These are phyloP conservation scores for Trichothecium roseum DNA, from an alignment of 2,329 filamentous ascomycete species.

Conservation along the genomic window DNA sequence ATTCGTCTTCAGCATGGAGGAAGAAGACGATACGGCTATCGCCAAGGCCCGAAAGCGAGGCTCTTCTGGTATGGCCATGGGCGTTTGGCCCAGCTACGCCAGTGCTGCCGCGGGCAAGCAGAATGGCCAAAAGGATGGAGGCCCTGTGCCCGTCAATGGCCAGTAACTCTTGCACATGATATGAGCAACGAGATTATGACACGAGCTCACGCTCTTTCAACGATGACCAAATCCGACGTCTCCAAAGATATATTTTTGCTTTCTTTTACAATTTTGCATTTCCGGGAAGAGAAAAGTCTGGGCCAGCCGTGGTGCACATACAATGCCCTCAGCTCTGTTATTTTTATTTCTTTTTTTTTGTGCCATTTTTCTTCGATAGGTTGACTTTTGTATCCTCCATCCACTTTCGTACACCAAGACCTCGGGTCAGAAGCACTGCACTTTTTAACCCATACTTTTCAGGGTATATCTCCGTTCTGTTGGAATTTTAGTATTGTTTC, in stretches of 20 bases:
- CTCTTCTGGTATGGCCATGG: conserved; percentile 30
- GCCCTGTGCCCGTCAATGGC: conserved; percentile 18
- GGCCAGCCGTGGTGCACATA: too few relatives aligned
- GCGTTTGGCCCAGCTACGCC: conserved; percentile 31
- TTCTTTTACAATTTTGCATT: neutral
- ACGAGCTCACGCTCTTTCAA: neutral
- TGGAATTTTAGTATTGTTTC: too few relatives aligned
- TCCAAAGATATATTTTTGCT: neutral
- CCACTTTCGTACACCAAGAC: too few relatives aligned
- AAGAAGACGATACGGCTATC: conserved; percentile 42
- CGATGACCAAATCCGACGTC: neutral
- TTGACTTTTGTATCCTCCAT: too few relatives aligned
- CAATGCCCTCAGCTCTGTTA: too few relatives aligned
- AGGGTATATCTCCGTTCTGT: too few relatives aligned
- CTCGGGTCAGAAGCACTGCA: too few relatives aligned
- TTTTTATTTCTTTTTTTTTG: neutral
- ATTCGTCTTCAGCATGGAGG: conserved; percentile 58
- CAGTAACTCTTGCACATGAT: conserved; percentile 12
- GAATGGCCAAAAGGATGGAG: conserved; percentile 17
- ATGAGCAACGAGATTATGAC: conserved; percentile 4
- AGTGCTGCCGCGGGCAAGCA: conserved; percentile 20
- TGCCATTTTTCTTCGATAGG: too few relatives aligned
- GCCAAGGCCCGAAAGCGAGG: conserved; percentile 36
- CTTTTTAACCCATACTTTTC: too few relatives aligned
- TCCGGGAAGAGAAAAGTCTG: neutral